These are phyloP conservation scores for Colletotrichum liriopes DNA, from an alignment of 2,329 filamentous ascomycete species.

Conservation along the genomic window DNA sequence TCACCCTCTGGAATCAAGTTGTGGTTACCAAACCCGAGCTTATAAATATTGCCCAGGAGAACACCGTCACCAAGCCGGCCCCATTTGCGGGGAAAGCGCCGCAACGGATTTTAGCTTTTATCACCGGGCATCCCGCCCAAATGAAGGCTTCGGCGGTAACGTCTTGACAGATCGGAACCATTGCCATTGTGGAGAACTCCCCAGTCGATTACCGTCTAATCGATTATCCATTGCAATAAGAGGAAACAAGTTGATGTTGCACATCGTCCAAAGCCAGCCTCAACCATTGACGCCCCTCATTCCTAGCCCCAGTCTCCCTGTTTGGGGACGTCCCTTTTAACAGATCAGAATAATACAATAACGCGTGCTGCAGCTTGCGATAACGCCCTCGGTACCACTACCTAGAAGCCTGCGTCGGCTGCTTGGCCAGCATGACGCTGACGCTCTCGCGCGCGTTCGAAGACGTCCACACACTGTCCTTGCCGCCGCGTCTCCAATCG, in stretches of 20 bases:
- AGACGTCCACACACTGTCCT: conserved; percentile 70
- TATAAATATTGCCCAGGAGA: not conserved
- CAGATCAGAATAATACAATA: conserved; percentile 1
- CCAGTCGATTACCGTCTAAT: not conserved
- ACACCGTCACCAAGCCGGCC: not conserved
- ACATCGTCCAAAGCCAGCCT: not conserved
- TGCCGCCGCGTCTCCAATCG: conserved; percentile 78
- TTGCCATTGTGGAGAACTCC: not conserved
- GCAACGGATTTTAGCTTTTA: conserved; percentile 7
- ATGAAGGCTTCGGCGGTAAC: not conserved
- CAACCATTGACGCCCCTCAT: conserved; percentile 9
- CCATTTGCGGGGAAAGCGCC: conserved; percentile 6
- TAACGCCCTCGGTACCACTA: not conserved
- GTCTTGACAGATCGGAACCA: not conserved
- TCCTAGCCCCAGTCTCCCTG: not conserved
- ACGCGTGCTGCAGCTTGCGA: not conserved
- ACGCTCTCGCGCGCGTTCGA: conserved; percentile 75
- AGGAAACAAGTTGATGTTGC: not conserved
- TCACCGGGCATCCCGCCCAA: not conserved
- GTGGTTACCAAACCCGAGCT: not conserved
- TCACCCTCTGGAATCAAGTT: not conserved
- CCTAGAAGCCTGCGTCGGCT: conserved; percentile 50
- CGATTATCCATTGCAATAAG: conserved; percentile 2
- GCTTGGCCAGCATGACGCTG: conserved; percentile 72
- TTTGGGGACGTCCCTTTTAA: not conserved